Conservation (phyloP, 2,329 filamentous ascomycete genomes). For the Talaromyces albobiverticillius region DNA sequence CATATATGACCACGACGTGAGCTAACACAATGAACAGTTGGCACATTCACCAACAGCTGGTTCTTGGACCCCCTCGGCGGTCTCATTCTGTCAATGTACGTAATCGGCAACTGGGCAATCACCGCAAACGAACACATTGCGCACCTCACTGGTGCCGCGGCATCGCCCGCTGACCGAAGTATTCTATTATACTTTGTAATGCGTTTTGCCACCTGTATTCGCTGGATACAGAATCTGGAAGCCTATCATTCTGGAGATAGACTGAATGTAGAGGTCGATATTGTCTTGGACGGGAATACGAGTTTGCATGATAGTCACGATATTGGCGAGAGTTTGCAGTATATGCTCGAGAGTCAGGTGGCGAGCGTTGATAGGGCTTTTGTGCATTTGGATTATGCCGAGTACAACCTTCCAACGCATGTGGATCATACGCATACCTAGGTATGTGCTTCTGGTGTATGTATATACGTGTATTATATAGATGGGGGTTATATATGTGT, state of each 20-base stretch:
- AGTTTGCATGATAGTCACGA: slow-evolving; percentile 59
- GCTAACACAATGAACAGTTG: slow-evolving; percentile 22
- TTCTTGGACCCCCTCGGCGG: slow-evolving; percentile 62
- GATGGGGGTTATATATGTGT: too few species aligned
- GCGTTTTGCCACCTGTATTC: slow-evolving; percentile 86
- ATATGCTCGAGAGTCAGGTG: slow-evolving; percentile 55
- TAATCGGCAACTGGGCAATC: slow-evolving; percentile 59
- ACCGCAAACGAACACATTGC: slow-evolving; percentile 63
- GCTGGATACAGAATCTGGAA: slow-evolving; percentile 60
- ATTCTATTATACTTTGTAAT: slow-evolving; percentile 87
- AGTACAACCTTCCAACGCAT: slow-evolving; percentile 44
- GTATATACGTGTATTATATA: too few species aligned
- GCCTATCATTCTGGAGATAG: slow-evolving; percentile 62
- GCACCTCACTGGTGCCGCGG: slow-evolving; percentile 60
- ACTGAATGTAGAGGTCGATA: slow-evolving; percentile 62
- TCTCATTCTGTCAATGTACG: slow-evolving; percentile 59
- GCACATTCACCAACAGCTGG: slow-evolving; percentile 46
- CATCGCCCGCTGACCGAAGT: slow-evolving; percentile 65
- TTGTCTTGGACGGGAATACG: slow-evolving; percentile 57
- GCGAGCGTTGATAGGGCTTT: slow-evolving; percentile 45
- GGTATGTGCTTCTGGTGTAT: neutral
- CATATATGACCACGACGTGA: neutral
- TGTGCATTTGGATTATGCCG: slow-evolving; percentile 50
- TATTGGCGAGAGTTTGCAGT: slow-evolving; percentile 58
- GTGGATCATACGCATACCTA: slow-evolving; percentile 10